Percentiles rank a stretch among this genome's conserved stretches.
phyloP scores from a whole-genome alignment of 1,139 yeast genomes.

The Arxiozyma slooffiae region DNA sequence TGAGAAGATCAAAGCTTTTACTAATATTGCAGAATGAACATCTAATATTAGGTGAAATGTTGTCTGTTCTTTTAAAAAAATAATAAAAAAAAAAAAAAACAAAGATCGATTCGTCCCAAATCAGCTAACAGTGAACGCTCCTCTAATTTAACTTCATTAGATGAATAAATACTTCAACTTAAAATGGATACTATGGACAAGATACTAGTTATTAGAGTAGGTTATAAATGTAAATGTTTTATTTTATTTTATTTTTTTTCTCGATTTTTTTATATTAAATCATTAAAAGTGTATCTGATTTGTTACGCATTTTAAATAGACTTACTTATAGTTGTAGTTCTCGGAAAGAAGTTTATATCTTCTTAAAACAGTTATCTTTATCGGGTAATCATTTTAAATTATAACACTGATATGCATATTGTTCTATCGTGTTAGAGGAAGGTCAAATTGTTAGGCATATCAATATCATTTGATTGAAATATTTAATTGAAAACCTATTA shows the following conservation, averaged over 20 bases:
- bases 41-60: background rate
- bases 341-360: constrained; percentile 55
- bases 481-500: constrained; percentile 36
- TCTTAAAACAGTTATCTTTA: constrained; percentile 44
- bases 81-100: no score
- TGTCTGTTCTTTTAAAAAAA: background rate
- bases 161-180: constrained; percentile 60
- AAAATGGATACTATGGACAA: constrained; percentile 55
- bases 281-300: constrained; percentile 47
- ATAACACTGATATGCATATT: constrained; percentile 26
- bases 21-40: background rate
- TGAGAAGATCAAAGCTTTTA: background rate
- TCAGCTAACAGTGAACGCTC: background rate
- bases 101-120: background rate
- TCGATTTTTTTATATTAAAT: constrained; percentile 44
- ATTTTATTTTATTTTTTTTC: no score
- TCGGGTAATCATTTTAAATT: constrained; percentile 24
- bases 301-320: constrained; percentile 58
- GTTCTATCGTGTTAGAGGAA: constrained; percentile 13
- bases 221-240: constrained; percentile 79
- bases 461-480: constrained; percentile 29
- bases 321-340: constrained; percentile 58
- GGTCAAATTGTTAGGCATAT: constrained; percentile 23
- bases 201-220: constrained; percentile 72
- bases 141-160: constrained; percentile 58